phyloP scores from a whole-genome alignment of 2,329 filamentous ascomycete genomes.

The Aureobasidium leucospermi region DNA sequence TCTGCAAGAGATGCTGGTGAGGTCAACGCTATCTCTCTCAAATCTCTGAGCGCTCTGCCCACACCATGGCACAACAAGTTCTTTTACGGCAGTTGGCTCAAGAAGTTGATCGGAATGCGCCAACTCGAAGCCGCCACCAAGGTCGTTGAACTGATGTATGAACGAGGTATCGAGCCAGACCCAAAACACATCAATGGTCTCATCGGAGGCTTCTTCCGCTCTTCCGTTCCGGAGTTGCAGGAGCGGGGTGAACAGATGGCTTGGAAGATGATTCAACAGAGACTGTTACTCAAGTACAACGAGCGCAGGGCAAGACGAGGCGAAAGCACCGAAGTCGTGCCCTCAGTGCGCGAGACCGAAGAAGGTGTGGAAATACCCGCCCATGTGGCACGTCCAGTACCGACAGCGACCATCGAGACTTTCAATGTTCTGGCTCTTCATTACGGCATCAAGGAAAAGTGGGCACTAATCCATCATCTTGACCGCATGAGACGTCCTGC shows the following conservation, averaged over 20 bases:
- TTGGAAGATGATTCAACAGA: conserved; percentile 68
- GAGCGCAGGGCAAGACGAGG: conserved; percentile 19
- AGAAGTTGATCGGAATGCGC: conserved; percentile 64
- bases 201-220: conserved; percentile 67
- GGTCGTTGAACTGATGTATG: conserved; percentile 69
- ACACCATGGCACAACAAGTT: conserved; percentile 59
- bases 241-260: conserved; percentile 59
- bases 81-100: conserved; percentile 84
- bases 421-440: conserved; percentile 68
- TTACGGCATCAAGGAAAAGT: conserved; percentile 57
- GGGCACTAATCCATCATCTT: conserved; percentile 51
- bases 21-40: conserved; percentile 42
- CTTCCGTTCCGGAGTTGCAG: conserved; percentile 42
- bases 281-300: conserved; percentile 55
- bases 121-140: conserved; percentile 56
- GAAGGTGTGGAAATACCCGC: conserved; percentile 24
- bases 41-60: conserved; percentile 47
- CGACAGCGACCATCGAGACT: conserved; percentile 66
- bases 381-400: conserved; percentile 28
- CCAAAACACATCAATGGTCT: conserved; percentile 75
- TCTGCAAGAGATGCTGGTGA: conserved; percentile 25
- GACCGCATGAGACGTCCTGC: conserved; percentile 56
- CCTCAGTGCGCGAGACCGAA: conserved; percentile 1
- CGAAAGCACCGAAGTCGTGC: background rate
- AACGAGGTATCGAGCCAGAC: conserved; percentile 59